Evolutionary conservation across 768 basidiomycete genomes (phyloP).

Genomic region (Tricholoma saponaceum): DNA sequence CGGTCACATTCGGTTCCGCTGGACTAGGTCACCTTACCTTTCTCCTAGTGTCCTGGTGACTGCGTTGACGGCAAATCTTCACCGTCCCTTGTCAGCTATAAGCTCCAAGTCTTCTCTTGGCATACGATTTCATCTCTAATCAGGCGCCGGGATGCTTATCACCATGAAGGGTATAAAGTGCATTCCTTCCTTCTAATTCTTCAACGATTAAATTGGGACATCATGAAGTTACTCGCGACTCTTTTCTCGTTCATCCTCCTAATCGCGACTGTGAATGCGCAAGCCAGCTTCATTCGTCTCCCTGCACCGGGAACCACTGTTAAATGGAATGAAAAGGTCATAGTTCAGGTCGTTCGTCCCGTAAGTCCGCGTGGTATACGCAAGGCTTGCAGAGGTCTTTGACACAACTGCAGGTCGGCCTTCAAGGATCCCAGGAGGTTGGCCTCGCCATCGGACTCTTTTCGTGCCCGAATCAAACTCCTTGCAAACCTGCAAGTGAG

Average conservation of each 20-base stretch:
- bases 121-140: no score
- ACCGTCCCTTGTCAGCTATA: no score
- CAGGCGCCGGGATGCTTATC: no score
- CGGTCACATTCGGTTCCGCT: no score
- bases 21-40: no score
- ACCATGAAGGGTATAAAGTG: no score
- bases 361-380: background rate
- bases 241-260: constrained; percentile 4
- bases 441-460: constrained; percentile 40
- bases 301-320: constrained; percentile 25
- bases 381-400: background rate
- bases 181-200: no score
- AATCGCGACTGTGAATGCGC: constrained; percentile 6
- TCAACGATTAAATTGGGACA: no score
- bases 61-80: no score
- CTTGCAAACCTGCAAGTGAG: constrained; percentile 13
- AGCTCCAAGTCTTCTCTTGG: no score
- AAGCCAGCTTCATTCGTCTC: constrained; percentile 23
- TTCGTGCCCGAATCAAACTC: constrained; percentile 26
- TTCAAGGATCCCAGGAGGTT: constrained; percentile 36
- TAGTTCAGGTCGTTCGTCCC: background rate
- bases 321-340: constrained; percentile 22
- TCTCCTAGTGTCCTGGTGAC: no score
- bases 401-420: constrained; percentile 22
- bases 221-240: constrained; percentile 1